Base-by-base conservation (phyloP, 2,329 filamentous ascomycete species). In the Fusarium secorum region DNA sequence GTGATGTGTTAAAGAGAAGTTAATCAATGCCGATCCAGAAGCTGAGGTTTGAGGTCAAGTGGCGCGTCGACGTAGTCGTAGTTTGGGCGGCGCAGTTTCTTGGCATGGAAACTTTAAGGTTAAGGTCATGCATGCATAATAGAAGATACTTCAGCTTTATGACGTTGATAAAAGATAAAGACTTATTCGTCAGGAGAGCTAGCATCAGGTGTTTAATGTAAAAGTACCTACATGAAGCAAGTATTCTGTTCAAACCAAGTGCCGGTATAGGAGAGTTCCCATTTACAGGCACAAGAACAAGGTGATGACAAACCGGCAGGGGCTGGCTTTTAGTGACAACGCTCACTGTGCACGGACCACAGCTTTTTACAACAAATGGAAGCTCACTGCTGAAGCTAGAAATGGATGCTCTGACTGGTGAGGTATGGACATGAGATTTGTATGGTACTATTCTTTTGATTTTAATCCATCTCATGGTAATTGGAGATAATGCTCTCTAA, bases 21-120 rank as follows among this genome's bases (percentile, higher is more conserved):
- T 33, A 35, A 48, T 32, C 13, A 36, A 41, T 32, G 30, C 24
- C 30, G 57, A 26, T 39, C 44, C 36, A 38, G 56, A 45, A 45
- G 51, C 30, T 55, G 42, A 22, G 38, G 46, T 38, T n/a, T 32
- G 42, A 62, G 44, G 24, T 36, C 39, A 53, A 48, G 66, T 70
- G 67, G 67, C 66, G 66, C 51, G 61, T 68, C 41, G 69, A 72
- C 60, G 69, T 64, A 55, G 67, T 65, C 22, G 46, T 33, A 20
- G 46, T 49, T 62, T 52, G 35, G 53, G 69, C 65, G 69, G 69
- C 64, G 69, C 69, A 72, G 69, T 44, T 72, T 70, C 69, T 72
- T 72, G 69, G 69, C 69, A 57, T 49, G n/a, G 30, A 24, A 70
- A 41, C 46, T 72, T 59, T 44, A 51, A 49, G 13, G 63, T 48